Evolutionary conservation across 371 early-diverging fungal genomes (phyloP), one percentile per base, ranked within the genome.

Genomic region (Fennellomyces sp.): DNA sequence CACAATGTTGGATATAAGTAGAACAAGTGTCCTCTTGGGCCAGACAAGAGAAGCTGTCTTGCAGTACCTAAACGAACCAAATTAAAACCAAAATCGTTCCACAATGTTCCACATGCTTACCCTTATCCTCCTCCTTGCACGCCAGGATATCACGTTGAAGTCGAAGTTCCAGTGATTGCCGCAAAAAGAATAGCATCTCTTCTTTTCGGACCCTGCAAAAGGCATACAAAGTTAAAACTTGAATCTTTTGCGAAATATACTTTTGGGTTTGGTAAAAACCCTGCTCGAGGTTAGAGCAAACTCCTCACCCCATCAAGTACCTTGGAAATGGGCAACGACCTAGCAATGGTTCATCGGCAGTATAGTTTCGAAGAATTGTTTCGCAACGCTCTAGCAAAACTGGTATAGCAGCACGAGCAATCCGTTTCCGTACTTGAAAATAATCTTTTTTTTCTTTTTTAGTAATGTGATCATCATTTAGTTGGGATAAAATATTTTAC

Each of bases 281-380:
- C 33, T 50, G 50, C 51, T 21, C n/a, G 12, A n/a, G 17, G 39
- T 19, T 25, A 45, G 21, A 45, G 45, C 21, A 21, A 48, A 36
- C 42, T 56, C 49, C 73, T 77, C 70, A 80, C 73, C 69, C 73
- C 70, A 73, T 80, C 77, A 78, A 72, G 66, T 76, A 86, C 84
- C 89, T 84, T 60, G 95, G 92, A 72, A 94, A 80, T 6, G 95
- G 95, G 45, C 89, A 81, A 31, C 84, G 81, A 17, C 94, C 94
- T 48, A 90, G 73, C 30, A 90, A 66, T 26, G 86, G 86, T 60
- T 84, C 85, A 70, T 94, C 94, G n/a, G 77, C 78, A 23, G 81
- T 82, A 71, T 91, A 95, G 21, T 80, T 72, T 29, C 82, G 75
- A 19, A 97, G 64, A 8, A 93, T 84, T 0, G 75, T 76, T 29